A percentile compares a stretch with the other conserved stretches of the same genome.
These are phyloP conservation scores for Penicillium concentricum DNA, from an alignment of 2,329 filamentous ascomycete species.

Conservation along the genomic window DNA sequence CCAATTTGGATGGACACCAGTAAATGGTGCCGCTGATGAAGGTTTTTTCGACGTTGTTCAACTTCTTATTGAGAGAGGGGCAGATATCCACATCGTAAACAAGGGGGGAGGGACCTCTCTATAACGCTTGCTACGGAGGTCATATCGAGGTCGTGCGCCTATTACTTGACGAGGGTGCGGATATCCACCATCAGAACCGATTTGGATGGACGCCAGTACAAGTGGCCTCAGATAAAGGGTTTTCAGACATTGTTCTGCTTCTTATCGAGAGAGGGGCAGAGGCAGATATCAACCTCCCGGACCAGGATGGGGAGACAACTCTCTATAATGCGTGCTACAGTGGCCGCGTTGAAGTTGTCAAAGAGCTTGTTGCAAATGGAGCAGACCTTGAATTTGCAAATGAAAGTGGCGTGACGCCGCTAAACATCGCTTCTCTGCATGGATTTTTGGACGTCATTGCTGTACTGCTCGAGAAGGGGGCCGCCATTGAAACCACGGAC, in stretches of 20 bases:
- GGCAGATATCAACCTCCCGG: too few relatives aligned
- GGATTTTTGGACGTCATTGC: background rate
- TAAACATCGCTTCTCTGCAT: fast-evolving
- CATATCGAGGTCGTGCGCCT: background rate
- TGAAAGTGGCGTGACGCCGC: background rate
- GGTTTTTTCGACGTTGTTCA: background rate
- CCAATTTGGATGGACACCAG: too few relatives aligned
- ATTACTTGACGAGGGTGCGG: too few relatives aligned
- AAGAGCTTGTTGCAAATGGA: background rate
- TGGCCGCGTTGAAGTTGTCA: background rate
- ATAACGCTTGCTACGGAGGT: background rate
- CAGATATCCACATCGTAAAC: background rate
- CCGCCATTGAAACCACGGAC: too few relatives aligned
- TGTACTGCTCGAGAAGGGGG: background rate
- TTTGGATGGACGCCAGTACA: too few relatives aligned
- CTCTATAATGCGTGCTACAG: background rate
- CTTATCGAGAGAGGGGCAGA: too few relatives aligned
- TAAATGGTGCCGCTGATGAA: too few relatives aligned
- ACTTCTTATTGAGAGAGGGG: background rate
- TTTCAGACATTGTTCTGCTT: too few relatives aligned
- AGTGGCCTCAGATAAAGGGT: too few relatives aligned
- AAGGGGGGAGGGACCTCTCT: background rate
- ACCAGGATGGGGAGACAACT: too few relatives aligned
- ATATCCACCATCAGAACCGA: too few relatives aligned
- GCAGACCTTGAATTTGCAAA: background rate